A percentile compares a stretch with the other conserved stretches of the same genome.
These are phyloP conservation scores for Ceratocystis cacaofunesta DNA, from an alignment of 2,329 filamentous ascomycete species.

Conservation along the genomic window DNA sequence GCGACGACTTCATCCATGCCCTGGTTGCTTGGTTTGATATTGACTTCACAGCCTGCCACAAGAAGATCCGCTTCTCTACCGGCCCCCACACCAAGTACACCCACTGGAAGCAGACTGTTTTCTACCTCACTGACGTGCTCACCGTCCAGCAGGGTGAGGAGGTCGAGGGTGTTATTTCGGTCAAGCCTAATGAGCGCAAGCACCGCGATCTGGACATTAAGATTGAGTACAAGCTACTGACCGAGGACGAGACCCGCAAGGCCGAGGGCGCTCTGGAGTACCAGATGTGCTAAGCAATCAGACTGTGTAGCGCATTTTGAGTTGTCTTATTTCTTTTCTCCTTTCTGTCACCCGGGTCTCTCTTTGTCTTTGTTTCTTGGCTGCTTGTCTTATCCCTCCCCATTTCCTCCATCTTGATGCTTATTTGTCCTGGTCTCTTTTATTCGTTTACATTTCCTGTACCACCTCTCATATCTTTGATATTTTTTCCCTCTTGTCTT, in stretches of 20 bases:
- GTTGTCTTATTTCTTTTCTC: slow-evolving; percentile 10
- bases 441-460: slow-evolving; percentile 5
- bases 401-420: background rate
- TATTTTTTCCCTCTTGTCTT: slow-evolving; percentile 9
- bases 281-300: slow-evolving; percentile 50
- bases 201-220: slow-evolving; percentile 85
- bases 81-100: slow-evolving; percentile 98
- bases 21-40: slow-evolving; percentile 99
- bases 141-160: slow-evolving; percentile 81
- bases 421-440: slow-evolving; percentile 7
- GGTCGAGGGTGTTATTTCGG: slow-evolving; percentile 57
- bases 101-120: slow-evolving; percentile 99
- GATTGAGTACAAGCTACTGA: slow-evolving; percentile 67
- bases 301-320: background rate
- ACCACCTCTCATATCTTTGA: slow-evolving; percentile 2
- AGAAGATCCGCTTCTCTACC: slow-evolving; percentile 91
- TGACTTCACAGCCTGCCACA: slow-evolving; percentile 95
- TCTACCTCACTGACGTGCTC: slow-evolving; percentile 86
- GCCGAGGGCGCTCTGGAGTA: slow-evolving; percentile 61
- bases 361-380: background rate
- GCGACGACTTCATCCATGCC: slow-evolving; percentile 91
- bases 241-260: slow-evolving; percentile 54
- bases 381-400: background rate
- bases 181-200: slow-evolving; percentile 88
- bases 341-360: background rate